Evolutionary conservation across 2,329 filamentous ascomycete genomes (phyloP).

Genomic region (Botrytis hyacinthi): DNA sequence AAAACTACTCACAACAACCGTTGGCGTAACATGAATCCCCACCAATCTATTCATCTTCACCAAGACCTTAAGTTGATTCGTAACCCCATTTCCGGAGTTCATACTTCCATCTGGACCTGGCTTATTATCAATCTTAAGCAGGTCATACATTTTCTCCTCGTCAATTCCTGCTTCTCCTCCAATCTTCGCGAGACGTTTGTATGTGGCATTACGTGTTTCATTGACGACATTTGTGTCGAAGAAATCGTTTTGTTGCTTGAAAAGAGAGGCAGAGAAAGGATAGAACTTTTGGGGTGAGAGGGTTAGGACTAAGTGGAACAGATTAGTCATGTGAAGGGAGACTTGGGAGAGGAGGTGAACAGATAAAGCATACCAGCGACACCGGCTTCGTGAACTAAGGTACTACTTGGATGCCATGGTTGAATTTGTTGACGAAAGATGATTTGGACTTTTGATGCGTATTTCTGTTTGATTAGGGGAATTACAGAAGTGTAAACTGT

Average conservation of each 20-base stretch:
- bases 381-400: conserved; percentile 77
- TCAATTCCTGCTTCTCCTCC: conserved; percentile 66
- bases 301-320: background rate
- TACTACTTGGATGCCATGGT: conserved; percentile 90
- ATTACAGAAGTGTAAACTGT: conserved; percentile 67
- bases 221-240: conserved; percentile 84
- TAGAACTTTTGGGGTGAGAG: conserved; percentile 67
- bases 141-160: conserved; percentile 64
- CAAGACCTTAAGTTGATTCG: conserved; percentile 78
- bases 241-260: conserved; percentile 68
- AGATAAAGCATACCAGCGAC: conserved; percentile 53
- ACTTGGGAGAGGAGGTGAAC: background rate
- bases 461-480: conserved; percentile 61
- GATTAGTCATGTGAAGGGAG: background rate
- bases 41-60: conserved; percentile 77
- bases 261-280: conserved; percentile 62
- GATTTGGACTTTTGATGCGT: conserved; percentile 60
- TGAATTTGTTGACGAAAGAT: conserved; percentile 91
- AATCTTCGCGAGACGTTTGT: conserved; percentile 73
- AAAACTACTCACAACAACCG: conserved; percentile 54
- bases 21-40: conserved; percentile 88
- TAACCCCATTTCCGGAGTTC: conserved; percentile 80
- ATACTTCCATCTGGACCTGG: conserved; percentile 63
- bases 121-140: conserved; percentile 69
- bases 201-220: conserved; percentile 82